phyloP scores from a whole-genome alignment of 169 alveolate genomes.

The Besnoitia besnoiti region DNA sequence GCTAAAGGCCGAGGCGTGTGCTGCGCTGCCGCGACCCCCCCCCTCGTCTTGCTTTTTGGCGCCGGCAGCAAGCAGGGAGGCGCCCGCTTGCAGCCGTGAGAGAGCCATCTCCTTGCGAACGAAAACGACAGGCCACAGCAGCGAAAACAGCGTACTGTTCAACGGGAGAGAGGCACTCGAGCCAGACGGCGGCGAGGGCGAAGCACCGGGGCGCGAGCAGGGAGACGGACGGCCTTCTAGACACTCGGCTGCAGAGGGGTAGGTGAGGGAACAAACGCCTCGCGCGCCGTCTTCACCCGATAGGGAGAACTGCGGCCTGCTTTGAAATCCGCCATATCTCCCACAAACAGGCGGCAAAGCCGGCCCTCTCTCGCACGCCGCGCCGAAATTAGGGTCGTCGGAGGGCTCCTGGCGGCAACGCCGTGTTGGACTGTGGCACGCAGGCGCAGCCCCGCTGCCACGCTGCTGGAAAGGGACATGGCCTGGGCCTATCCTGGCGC shows the following conservation, averaged over 20 bases:
- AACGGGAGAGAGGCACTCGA: background rate
- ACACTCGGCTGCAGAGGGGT: background rate
- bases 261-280: background rate
- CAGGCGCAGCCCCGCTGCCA: background rate
- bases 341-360: background rate
- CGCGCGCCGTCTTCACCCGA: background rate
- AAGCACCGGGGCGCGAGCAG: background rate
- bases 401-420: background rate
- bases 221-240: background rate
- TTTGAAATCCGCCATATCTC: background rate
- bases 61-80: background rate
- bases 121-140: constrained; percentile 30
- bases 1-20: background rate
- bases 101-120: background rate
- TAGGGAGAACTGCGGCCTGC: background rate
- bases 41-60: background rate
- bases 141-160: background rate
- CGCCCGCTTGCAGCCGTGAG: background rate
- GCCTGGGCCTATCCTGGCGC: too few relatives aligned
- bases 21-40: background rate
- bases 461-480: background rate
- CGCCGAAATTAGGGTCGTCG: too few relatives aligned
- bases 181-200: background rate
- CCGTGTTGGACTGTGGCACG: background rate
- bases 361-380: background rate